Percentiles rank a stretch among this genome's conserved stretches.
These are phyloP conservation scores for Saxophila tyrrhenica DNA, from an alignment of 495 filamentous ascomycete genomes.

Conservation along the genomic window DNA sequence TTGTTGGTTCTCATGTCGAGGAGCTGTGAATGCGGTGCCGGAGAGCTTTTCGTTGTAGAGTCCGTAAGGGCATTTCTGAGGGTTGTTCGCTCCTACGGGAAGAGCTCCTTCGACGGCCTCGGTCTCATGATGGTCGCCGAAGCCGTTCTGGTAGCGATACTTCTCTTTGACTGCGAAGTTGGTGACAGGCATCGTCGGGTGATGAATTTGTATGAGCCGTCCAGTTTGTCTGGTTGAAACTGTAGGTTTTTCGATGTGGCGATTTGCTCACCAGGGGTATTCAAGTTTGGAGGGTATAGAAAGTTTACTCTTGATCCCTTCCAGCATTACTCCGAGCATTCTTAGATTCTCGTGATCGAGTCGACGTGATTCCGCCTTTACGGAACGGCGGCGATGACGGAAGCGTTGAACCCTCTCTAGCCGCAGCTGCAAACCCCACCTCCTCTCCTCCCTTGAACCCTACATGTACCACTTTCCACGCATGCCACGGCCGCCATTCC, in stretches of 20 bases:
- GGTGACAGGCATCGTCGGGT: conserved; percentile 42
- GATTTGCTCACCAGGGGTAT: too few relatives aligned
- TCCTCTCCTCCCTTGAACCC: too few relatives aligned
- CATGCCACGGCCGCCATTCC: neutral
- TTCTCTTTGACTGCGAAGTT: conserved; percentile 44
- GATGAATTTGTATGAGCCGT: too few relatives aligned
- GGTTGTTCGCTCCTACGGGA: conserved; percentile 67
- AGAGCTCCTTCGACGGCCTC: conserved; percentile 49
- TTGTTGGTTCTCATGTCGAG: conserved; percentile 78
- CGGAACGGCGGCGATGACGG: neutral
- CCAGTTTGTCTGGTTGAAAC: too few relatives aligned
- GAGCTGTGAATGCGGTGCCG: conserved; percentile 86
- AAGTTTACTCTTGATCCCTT: too few relatives aligned
- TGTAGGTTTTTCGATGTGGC: too few relatives aligned
- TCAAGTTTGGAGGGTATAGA: too few relatives aligned
- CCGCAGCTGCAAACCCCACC: neutral
- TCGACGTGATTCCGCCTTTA: neutral
- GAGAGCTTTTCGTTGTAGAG: conserved; percentile 91
- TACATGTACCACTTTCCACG: too few relatives aligned
- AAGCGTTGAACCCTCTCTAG: neutral
- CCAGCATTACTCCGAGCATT: neutral
- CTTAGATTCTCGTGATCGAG: neutral
- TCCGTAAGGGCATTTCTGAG: conserved; percentile 73
- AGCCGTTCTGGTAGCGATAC: conserved; percentile 48
- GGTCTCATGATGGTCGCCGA: conserved; percentile 45